phyloP scores from a whole-genome alignment of 1,139 yeast genomes.

The Nadsonia starkeyi-henricii region DNA sequence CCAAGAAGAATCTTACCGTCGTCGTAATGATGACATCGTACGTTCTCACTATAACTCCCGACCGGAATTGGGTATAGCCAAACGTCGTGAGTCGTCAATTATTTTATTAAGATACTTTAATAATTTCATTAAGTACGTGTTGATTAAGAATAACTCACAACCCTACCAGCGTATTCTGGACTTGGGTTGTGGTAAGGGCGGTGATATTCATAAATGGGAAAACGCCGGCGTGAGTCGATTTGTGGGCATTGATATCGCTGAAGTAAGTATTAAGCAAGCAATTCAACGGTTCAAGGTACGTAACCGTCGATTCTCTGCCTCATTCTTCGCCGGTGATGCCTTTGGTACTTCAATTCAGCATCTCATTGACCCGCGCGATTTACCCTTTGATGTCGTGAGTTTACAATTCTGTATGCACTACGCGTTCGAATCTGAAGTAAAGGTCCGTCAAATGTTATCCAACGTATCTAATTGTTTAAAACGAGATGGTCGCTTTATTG shows the following conservation, averaged over 20 bases:
- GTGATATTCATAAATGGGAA: constrained; percentile 85
- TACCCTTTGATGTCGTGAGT: constrained; percentile 80
- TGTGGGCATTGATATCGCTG: constrained; percentile 86
- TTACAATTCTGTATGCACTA: constrained; percentile 89
- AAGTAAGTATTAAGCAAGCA: constrained; percentile 78
- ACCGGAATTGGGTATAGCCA: constrained; percentile 52
- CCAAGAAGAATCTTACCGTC: constrained; percentile 15
- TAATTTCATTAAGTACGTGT: constrained; percentile 77
- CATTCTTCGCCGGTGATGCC: constrained; percentile 85
- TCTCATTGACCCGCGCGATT: constrained; percentile 54
- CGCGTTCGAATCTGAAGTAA: constrained; percentile 77
- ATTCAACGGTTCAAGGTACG: constrained; percentile 51
- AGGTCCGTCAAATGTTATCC: constrained; percentile 55
- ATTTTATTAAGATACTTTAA: constrained; percentile 78
- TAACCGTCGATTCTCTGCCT: constrained; percentile 42
- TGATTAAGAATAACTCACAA: constrained; percentile 53
- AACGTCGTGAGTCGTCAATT: constrained; percentile 68
- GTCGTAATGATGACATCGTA: constrained; percentile 32
- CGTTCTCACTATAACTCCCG: constrained; percentile 77
- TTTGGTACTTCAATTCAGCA: constrained; percentile 58
- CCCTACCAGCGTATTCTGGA: constrained; percentile 50
- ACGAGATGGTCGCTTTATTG: constrained; percentile 77
- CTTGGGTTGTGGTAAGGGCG: constrained; percentile 96
- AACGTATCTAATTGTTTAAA: constrained; percentile 66
- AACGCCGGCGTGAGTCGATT: constrained; percentile 60